Conservation (phyloP, 1,284 basidiomycete genomes). For the Leccinum laetum region DNA sequence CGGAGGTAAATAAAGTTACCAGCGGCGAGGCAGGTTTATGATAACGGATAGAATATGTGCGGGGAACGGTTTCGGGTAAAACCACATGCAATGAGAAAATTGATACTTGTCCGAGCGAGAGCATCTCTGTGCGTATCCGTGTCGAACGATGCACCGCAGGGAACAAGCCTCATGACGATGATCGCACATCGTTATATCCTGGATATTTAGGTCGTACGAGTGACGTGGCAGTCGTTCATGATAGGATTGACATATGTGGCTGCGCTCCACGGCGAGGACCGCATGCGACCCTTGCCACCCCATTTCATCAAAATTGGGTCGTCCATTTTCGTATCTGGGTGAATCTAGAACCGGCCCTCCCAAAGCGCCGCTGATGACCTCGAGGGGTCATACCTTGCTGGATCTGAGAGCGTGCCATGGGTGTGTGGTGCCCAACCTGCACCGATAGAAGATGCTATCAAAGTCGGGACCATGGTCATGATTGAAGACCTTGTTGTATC, state of each 20-base stretch:
- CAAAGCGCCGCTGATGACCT: slow-evolving; percentile 76
- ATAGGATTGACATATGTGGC: not conserved
- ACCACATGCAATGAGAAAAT: not conserved
- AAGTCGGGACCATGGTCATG: slow-evolving; percentile 86
- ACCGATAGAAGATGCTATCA: slow-evolving; percentile 85
- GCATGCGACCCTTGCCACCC: slow-evolving; percentile 26
- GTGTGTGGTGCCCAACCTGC: slow-evolving; percentile 70
- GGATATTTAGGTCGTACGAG: slow-evolving; percentile 11
- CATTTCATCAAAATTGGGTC: slow-evolving; percentile 45
- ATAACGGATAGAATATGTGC: slow-evolving; percentile 26
- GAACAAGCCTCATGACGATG: slow-evolving; percentile 6
- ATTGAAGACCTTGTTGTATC: slow-evolving; percentile 46
- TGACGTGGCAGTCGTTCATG: slow-evolving; percentile 9
- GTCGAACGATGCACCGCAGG: slow-evolving; percentile 8
- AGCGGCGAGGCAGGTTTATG: slow-evolving; percentile 11
- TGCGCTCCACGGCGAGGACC: slow-evolving; percentile 9
- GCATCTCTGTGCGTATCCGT: not conserved
- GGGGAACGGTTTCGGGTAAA: not conserved
- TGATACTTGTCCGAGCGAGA: not conserved
- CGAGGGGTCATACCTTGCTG: slow-evolving; percentile 75
- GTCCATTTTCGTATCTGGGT: slow-evolving; percentile 74
- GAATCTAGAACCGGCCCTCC: slow-evolving; percentile 83
- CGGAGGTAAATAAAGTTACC: slow-evolving; percentile 21
- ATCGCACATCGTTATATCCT: slow-evolving; percentile 10
- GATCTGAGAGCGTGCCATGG: slow-evolving; percentile 67